Evolutionary conservation across 306 rosid species (phyloP), one percentile per base, ranked within the genome.

Genomic region (Mimosa pudica): DNA sequence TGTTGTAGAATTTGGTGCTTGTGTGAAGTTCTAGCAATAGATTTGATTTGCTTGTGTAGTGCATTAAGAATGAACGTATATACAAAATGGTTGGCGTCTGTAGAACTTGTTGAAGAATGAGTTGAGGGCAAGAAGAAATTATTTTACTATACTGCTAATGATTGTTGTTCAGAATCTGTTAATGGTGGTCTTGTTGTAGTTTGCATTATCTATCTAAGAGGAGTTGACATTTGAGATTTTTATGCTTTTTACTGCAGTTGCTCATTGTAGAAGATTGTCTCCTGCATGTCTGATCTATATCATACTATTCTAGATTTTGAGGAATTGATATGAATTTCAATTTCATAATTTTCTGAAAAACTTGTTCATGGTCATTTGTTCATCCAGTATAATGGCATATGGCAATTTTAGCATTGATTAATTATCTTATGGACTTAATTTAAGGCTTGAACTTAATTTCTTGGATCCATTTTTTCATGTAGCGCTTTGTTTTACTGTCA

Each of bases 1-100:
- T 58, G 11, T 33, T 42, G 83, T 78, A 73, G 51, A 57, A 74
- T 73, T 49, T 48, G 2, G 44, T 13, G 77, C 60, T 38, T 49
- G 24, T 57, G 55, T n/a, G 30, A 46, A 80, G 57, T 55, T 77
- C 62, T 46, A 72, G 70, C 36, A 0, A 71, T 63, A 41, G 44
- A 62, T 70, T 52, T 58, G 73, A 45, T 73, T 77, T 33, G 1
- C 48, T 10, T 72, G 47, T 72, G 4, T 77, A 42, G 55, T 69
- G 47, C 76, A 32, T 77, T 16, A 33, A 60, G 52, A 73, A 57
- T 30, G 24, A 60, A 33, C 45, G 3, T 69, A 75, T 16, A n/a
- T n/a, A n/a, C 73, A 52, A 55, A 51, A 63, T 79, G 49, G 36
- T 79, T 55, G 4, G 10, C 33, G 45, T 58, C 54, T 61, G 58